Conservation (phyloP, 2,329 filamentous ascomycete genomes). For the Leptographium wingfieldii region DNA sequence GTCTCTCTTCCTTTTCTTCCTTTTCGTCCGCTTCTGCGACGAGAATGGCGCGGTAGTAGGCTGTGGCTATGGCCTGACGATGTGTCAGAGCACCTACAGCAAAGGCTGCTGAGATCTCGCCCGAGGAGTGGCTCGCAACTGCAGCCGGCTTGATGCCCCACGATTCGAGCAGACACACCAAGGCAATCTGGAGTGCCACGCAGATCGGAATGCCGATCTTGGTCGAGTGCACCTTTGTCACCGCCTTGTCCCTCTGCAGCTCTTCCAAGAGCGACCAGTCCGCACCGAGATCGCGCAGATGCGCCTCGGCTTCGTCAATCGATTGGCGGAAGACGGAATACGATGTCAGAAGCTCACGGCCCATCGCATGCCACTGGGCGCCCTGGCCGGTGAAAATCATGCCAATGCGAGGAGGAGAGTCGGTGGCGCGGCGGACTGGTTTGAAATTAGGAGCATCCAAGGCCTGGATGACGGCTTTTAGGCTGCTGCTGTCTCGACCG, state of each 20-base stretch:
- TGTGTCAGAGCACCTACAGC: conserved; percentile 31
- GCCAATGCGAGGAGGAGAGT: conserved; percentile 15
- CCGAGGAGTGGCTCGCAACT: conserved; percentile 27
- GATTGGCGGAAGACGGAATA: conserved; percentile 1
- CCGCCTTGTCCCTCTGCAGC: conserved; percentile 11
- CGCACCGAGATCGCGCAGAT: background rate
- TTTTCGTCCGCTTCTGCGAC: conserved; percentile 14
- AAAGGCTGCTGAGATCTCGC: conserved; percentile 34
- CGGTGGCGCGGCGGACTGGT: conserved; percentile 4
- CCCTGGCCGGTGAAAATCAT: conserved; percentile 25
- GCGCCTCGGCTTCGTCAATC: background rate
- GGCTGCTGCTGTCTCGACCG: too few species aligned
- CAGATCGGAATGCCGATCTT: conserved; percentile 19
- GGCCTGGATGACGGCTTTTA: background rate
- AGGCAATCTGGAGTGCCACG: conserved; percentile 25
- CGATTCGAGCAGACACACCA: conserved; percentile 22
- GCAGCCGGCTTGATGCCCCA: conserved; percentile 24
- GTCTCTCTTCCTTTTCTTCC: background rate
- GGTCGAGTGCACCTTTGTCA: conserved; percentile 15
- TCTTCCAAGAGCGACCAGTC: conserved; percentile 13
- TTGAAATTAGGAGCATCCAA: background rate
- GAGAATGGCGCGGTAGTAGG: conserved; percentile 36
- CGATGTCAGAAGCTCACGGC: conserved; percentile 4
- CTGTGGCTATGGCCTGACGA: conserved; percentile 32
- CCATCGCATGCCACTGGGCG: conserved; percentile 7